Base-by-base conservation (phyloP, 192 early-diverging fungal genomes). In the Funneliformis geosporum region DNA sequence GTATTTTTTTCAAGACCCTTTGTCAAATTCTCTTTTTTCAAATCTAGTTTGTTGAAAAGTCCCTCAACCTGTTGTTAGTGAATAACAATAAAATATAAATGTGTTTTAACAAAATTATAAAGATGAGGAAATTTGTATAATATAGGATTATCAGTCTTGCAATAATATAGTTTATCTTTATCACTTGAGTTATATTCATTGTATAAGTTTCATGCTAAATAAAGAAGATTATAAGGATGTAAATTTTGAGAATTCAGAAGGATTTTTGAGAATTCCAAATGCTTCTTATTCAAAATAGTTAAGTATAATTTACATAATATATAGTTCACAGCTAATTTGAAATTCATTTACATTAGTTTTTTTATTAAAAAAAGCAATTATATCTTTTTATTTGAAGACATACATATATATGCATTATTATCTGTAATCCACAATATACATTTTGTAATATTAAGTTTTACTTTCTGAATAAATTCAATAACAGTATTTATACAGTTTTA, bases 141-240 rank as follows among this genome's bases (percentile, higher is more conserved):
- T n/a, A n/a, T n/a, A n/a, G n/a, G n/a, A n/a, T n/a, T n/a, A n/a
- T n/a, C n/a, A n/a, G n/a, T n/a, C n/a, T n/a, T n/a, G 8, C 1
- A 27, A 16, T 72, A 4, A 73, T 73, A 47, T 73, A 23, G 70
- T 1, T 73, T 73, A 28, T 73, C 70, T 73, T 47, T 73, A 55
- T 46, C 9, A 50, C 43, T 47, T 55, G 40, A 23, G 50, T 73
- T 25, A 28, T 72, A 25, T 25, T n/a, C n/a, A 47, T 47, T 27
- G 25, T 72, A 11, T 23, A 72, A 40, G 23, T 46, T 43, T 10
- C 44, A 73, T 4, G 46, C 70, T 2, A 73, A 27, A 9, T 73
- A 47, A 4, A 55, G 2, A 5, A 73, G 2, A 47, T 73, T 73
- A 10, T 27, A 73, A 10, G 44, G 25, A 73, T 73, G 44, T 50